Conservation (phyloP, 2,329 filamentous ascomycete genomes). For the Epichloe hybrida region DNA sequence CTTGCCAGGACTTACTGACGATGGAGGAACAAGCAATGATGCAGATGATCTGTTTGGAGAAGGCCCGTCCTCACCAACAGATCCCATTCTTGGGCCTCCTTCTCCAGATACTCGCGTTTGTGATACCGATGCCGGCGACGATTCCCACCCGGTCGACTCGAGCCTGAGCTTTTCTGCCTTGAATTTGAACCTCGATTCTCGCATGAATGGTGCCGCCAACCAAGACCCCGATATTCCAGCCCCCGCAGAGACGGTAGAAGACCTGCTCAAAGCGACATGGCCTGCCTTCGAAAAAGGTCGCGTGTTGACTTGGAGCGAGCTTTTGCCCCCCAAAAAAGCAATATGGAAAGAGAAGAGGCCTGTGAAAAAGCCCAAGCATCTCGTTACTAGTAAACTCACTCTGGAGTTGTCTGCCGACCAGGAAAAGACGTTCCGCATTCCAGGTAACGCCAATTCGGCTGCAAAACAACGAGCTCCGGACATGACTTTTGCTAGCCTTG, state of each 20-base stretch:
- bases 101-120: slow-evolving; percentile 31
- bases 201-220: slow-evolving; percentile 31
- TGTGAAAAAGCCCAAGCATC: slow-evolving; percentile 61
- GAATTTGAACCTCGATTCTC: slow-evolving; percentile 35
- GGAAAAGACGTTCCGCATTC: slow-evolving; percentile 71
- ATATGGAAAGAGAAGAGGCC: slow-evolving; percentile 69
- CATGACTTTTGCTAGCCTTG: slow-evolving; percentile 32
- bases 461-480: slow-evolving; percentile 41
- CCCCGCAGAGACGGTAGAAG: slow-evolving; percentile 57
- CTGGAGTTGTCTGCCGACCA: slow-evolving; percentile 79
- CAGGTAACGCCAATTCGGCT: slow-evolving; percentile 42
- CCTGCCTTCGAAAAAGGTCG: slow-evolving; percentile 67
- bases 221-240: slow-evolving; percentile 52
- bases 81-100: slow-evolving; percentile 26
- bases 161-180: slow-evolving; percentile 26
- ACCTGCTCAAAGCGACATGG: slow-evolving; percentile 67
- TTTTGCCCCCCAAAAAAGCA: slow-evolving; percentile 74
- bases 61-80: slow-evolving; percentile 35
- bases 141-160: slow-evolving; percentile 18
- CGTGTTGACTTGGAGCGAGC: slow-evolving; percentile 64
- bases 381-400: slow-evolving; percentile 77
- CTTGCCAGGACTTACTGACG: slow-evolving; percentile 42
- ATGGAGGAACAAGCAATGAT: slow-evolving; percentile 45
- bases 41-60: slow-evolving; percentile 60
- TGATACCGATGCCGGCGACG: slow-evolving; percentile 24